phyloP scores from a whole-genome alignment of 1,284 basidiomycete species.

The Mycena sp. region DNA sequence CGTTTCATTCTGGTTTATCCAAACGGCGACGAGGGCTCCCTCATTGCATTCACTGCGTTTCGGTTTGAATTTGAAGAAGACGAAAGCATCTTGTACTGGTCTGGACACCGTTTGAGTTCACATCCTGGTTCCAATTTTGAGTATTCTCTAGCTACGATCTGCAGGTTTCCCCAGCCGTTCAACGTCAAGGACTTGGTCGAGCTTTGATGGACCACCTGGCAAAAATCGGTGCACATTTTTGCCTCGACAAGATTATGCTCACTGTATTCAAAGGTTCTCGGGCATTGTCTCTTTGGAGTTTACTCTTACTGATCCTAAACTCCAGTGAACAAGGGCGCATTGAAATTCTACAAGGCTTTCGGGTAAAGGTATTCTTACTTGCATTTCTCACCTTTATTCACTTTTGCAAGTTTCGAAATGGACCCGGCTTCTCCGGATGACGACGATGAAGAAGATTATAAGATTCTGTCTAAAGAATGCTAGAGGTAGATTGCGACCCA shows the following conservation, averaged over 20 bases:
- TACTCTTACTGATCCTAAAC: neutral
- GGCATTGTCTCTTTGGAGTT: neutral
- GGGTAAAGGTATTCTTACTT: slow-evolving; percentile 52
- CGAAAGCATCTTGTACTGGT: slow-evolving; percentile 76
- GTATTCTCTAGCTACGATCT: slow-evolving; percentile 71
- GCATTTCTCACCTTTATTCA: neutral
- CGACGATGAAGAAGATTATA: slow-evolving; percentile 58
- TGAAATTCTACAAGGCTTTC: slow-evolving; percentile 62
- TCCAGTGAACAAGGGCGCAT: slow-evolving; percentile 63
- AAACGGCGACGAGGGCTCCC: slow-evolving; percentile 28
- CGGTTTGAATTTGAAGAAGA: slow-evolving; percentile 75
- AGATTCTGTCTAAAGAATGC: slow-evolving; percentile 57
- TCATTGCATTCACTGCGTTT: slow-evolving; percentile 70
- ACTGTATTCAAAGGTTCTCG: slow-evolving; percentile 72
- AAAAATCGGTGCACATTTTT: slow-evolving; percentile 58
- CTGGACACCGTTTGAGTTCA: slow-evolving; percentile 56
- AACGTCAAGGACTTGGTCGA: slow-evolving; percentile 66
- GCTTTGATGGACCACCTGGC: slow-evolving; percentile 58
- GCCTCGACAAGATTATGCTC: slow-evolving; percentile 76
- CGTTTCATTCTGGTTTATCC: slow-evolving; percentile 64
- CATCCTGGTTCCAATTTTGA: neutral
- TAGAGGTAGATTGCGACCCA: too few relatives aligned
- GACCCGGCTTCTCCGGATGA: slow-evolving; percentile 60
- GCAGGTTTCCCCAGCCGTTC: slow-evolving; percentile 58
- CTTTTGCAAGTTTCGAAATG: slow-evolving; percentile 55